Conservation (phyloP, 257 asterid species). For the Solanum rostratum region DNA sequence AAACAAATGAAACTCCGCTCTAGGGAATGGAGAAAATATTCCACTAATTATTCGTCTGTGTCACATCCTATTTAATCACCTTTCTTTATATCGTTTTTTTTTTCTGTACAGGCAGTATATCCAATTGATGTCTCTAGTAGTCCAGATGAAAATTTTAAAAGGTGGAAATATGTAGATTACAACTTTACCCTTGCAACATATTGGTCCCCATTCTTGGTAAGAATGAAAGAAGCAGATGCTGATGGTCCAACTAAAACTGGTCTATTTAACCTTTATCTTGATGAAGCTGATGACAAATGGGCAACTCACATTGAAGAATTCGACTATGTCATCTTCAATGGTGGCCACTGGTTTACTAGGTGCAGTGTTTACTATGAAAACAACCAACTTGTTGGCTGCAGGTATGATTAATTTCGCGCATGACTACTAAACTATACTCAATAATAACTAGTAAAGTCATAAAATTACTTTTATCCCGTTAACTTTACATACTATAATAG, state of each 20-base stretch:
- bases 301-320: conserved; percentile 1
- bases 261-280: conserved; percentile 14
- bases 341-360: conserved; percentile 16
- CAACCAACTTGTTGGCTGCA: conserved; percentile 4
- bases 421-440: neutral
- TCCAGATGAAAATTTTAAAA: conserved; percentile 6
- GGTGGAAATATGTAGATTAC: conserved; percentile 4
- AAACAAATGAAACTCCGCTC: neutral
- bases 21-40: neutral
- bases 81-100: neutral
- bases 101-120: conserved; percentile 5
- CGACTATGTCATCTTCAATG: conserved; percentile 12
- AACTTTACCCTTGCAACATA: conserved; percentile 11
- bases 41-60: neutral
- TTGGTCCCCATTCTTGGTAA: conserved; percentile 17
- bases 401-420: neutral
- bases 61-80: no score
- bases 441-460: neutral
- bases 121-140: conserved; percentile 8
- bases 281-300: conserved; percentile 15
- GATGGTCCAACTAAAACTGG: conserved; percentile 9
- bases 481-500: neutral
- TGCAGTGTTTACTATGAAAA: conserved; percentile 12
- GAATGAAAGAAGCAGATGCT: neutral
- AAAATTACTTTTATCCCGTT: neutral